Percentiles rank a stretch among this genome's conserved stretches.
Evolutionary conservation across 805 yeast genomes (phyloP).

Genomic region (Yarrowia divulgata): DNA sequence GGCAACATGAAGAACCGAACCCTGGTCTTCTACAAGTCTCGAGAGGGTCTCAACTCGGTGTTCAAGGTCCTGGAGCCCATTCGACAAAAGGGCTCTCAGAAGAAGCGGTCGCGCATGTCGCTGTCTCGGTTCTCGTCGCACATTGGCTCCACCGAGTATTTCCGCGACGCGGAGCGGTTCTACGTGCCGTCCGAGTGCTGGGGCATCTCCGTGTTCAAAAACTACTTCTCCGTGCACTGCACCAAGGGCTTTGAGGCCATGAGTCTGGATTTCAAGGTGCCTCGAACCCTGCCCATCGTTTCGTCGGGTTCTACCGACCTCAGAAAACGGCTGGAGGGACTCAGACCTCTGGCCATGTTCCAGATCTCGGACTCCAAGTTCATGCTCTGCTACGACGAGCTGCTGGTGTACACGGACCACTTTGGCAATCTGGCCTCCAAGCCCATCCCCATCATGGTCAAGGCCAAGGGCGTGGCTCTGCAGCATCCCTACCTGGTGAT

Average conservation of each 20-base stretch:
- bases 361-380: constrained; percentile 62
- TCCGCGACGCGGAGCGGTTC: constrained; percentile 57
- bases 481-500: constrained; percentile 59
- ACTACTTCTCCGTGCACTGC: constrained; percentile 71
- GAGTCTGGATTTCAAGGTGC: constrained; percentile 63
- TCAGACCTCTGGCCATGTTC: constrained; percentile 67
- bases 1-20: constrained; percentile 72
- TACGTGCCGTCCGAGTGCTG: constrained; percentile 63
- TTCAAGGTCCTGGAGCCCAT: constrained; percentile 71
- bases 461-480: constrained; percentile 51
- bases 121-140: constrained; percentile 43
- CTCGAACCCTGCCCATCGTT: constrained; percentile 64
- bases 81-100: constrained; percentile 49
- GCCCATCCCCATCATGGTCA: constrained; percentile 54
- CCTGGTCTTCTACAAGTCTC: constrained; percentile 64
- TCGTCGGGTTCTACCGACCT: constrained; percentile 44
- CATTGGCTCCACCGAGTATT: constrained; percentile 52
- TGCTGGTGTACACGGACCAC: constrained; percentile 70
- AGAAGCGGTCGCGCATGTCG: constrained; percentile 44
- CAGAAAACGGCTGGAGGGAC: constrained; percentile 53
- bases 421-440: constrained; percentile 54
- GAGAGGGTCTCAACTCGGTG: constrained; percentile 57
- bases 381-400: constrained; percentile 71
- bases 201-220: constrained; percentile 68
- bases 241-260: constrained; percentile 71